A percentile compares a stretch with the other conserved stretches of the same genome.
These are phyloP conservation scores for Coprinellus aureogranulatus DNA, from an alignment of 768 basidiomycete species.

Conservation along the genomic window DNA sequence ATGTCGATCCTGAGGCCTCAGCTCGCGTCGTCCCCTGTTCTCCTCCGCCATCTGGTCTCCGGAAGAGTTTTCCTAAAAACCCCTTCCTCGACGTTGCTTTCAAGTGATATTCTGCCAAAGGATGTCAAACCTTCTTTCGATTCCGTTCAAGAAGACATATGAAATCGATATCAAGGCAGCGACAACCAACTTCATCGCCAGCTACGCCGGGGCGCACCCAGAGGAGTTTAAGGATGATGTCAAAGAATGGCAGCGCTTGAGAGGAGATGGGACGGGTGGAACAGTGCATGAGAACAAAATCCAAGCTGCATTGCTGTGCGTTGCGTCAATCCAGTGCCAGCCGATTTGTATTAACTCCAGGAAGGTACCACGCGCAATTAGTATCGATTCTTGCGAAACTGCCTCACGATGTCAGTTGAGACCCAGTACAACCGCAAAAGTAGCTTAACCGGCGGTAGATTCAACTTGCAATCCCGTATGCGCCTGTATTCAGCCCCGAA, in stretches of 20 bases:
- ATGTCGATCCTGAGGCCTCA: too few species aligned
- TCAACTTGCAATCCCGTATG: conserved; percentile 68
- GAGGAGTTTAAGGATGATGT: conserved; percentile 84
- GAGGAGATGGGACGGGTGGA: conserved; percentile 53
- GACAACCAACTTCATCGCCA: conserved; percentile 64
- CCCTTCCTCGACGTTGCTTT: too few species aligned
- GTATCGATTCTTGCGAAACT: conserved; percentile 81
- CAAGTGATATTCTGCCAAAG: too few species aligned
- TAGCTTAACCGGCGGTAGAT: conserved; percentile 44
- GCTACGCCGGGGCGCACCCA: conserved; percentile 71
- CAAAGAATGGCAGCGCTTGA: conserved; percentile 61
- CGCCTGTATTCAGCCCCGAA: conserved; percentile 62
- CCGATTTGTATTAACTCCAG: conserved; percentile 4
- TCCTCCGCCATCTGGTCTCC: too few species aligned
- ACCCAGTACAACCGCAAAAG: neutral
- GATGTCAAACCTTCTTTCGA: conserved; percentile 78
- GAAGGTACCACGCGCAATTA: conserved; percentile 92
- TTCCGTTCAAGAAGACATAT: conserved; percentile 75
- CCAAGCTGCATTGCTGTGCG: conserved; percentile 57
- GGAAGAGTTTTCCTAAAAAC: too few species aligned
- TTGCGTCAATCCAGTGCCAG: conserved; percentile 14
- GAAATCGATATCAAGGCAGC: conserved; percentile 51
- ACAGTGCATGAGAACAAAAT: conserved; percentile 56
- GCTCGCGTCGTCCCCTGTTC: too few species aligned
- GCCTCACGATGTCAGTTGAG: conserved; percentile 66